Base-by-base conservation (phyloP, 352 stramenopile species). In the Globisporangium uncinulatum region DNA sequence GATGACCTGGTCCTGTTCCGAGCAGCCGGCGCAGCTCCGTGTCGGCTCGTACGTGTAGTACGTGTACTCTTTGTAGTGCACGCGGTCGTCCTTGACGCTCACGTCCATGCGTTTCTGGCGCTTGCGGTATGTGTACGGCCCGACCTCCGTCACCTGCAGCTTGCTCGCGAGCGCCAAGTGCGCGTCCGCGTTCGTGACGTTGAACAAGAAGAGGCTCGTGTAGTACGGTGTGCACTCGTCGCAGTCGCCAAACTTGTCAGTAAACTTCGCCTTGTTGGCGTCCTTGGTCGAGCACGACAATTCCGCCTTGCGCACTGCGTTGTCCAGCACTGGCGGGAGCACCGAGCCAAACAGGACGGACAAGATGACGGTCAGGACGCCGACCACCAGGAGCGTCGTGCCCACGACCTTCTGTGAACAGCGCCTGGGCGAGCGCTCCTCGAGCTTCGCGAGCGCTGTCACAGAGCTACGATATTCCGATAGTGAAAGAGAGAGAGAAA, bases 21-120 rank as follows among this genome's bases (percentile, higher is more conserved):
- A 65, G 67, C 81, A 92, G n/a, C 57, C 67, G n/a, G 48, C 45
- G 58, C 82, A 92, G 54, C 73, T 86, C 57, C 64, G 67, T 4
- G 70, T 62, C 15, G 62, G 11, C 9, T 73, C 61, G 53, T 72
- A 92, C 56, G 67, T 80, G 71, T 89, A 76, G 68, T 87, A 89
- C 54, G 74, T 87, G 72, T 92, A 92, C 59, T 63, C 71, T 66
- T 85, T 87, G 76, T 92, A 92, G 42, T 62, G 83, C 54, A 92
- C 70, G 41, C 54, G 67, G 64, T 80, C 77, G 51, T 62, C 56
- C 56, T 72, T 63, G 49, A 92, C 65, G 51, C 70, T 65, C 20
- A 92, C 78, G 65, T 92, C 71, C 9, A 86, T 52, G 55, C 77
- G 79, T 47, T 84, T 73, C 63, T 87, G 60, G 46, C 69, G 78